Evolutionary conservation across 495 filamentous ascomycete species (phyloP), one percentile per base, ranked within the genome.

Genomic region (Elaphomyces granulatus): DNA sequence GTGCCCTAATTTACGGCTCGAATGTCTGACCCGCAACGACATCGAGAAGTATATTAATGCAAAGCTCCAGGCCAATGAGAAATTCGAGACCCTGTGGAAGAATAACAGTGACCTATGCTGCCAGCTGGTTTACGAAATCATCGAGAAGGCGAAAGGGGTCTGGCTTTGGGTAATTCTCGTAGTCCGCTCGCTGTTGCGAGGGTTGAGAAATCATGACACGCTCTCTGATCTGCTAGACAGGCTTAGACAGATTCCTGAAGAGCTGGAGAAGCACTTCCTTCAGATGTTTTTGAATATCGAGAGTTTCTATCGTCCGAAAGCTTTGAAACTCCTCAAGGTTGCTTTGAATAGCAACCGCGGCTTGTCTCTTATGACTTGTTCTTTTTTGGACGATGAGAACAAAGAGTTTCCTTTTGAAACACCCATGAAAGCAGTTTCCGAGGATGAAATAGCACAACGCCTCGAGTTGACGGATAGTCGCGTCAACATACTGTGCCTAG

Each of bases 151-250:
- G 6, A 36, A 41, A 9, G 58, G 64, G 0, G 60, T 68, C 3
- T 68, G 63, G 41, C 48, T 66, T 1, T 67, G 64, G 64, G 53
- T 61, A n/a, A 26, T 33, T 7, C 38, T 66, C 4, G 61, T 58
- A 2, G 44, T 58, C 1, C 28, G 40, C n/a, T 48, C 45, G 10
- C 47, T 67, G 0, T 4, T 51, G 2, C 38, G 44, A 8, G 63
- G 60, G 1, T n/a, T 64, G 4, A 40, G 17, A 17, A 51, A 64
- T 37, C 34, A 42, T 7, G 58, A 63, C 36, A 33, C 16, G 2
- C 20, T 56, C 12, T 9, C 20, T 0, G 48, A 54, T 33, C 40
- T 65, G 2, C 21, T 37, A 15, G 16, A 39, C 0, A 45, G 56
- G 19, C 40, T 61, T n/a, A 15, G 39, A 16, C 15, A 26, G 1